Base-by-base conservation (phyloP, 2,329 filamentous ascomycete genomes). In the Fusarium sp. region DNA sequence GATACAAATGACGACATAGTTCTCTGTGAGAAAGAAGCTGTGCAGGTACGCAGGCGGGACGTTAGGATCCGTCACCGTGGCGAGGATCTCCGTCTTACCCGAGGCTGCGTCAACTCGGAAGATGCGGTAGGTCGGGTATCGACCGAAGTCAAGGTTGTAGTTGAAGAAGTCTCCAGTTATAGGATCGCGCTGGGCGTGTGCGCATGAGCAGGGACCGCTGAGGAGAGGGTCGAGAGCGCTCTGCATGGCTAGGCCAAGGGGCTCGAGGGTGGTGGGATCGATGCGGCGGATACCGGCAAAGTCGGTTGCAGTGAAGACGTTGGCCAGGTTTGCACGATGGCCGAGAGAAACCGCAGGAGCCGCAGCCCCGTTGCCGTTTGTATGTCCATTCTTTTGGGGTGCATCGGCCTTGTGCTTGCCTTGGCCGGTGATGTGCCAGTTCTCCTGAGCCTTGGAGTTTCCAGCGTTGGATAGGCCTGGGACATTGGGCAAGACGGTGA, bases 161-260 rank as follows among this genome's bases (percentile, higher is more conserved):
- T 97, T 97, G 86, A 90, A 96, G 8, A 94, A 79, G 72, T 97
- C 94, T 8, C 94, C 94, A 0, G 92, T 95, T 0, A 83, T 81
- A 0, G 92, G 93, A 79, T 97, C 94, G 1, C 89, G 88, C 64
- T 92, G 91, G 0, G 92, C 90, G 80, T 97, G 95, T 0, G 94
- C 90, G 43, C 89, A 92, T 2, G 92, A 92, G 16, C 94, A 80
- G 0, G 88, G 89, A 0, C 94, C 94, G 14, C 85, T 89, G 14
- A 97, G 86, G 0, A 89, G 86, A 0, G 93, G 92, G 79, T 97
- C 92, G 16, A 97, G 85, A 3, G 78, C 79, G 1, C 79, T 78
- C 78, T 96, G 94, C 0, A 81, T 81, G 0, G 90, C 88, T n/a
- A 90, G 80, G 0, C 92, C 91, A 33, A 94, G 82, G 0, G 94